These are phyloP conservation scores for Gamarada debralockiae DNA, from an alignment of 495 filamentous ascomycete genomes.

Conservation along the genomic window DNA sequence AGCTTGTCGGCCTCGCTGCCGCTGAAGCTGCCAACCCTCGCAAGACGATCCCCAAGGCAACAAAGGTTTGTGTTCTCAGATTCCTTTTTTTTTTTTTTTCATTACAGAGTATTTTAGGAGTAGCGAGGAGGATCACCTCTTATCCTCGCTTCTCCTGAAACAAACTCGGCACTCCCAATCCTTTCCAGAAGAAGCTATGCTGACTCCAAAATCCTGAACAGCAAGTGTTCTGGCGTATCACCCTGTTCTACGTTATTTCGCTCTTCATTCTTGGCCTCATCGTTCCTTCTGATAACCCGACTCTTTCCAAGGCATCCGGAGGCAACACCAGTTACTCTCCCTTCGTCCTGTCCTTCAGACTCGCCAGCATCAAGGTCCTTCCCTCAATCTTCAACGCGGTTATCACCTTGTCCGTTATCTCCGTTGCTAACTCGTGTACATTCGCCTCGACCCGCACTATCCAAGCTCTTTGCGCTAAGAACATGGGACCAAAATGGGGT, in stretches of 20 bases:
- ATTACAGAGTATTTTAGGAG: too few relatives aligned
- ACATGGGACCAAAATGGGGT: conserved; percentile 56
- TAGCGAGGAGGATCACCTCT: too few relatives aligned
- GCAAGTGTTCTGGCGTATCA: conserved; percentile 81
- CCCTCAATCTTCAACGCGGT: conserved; percentile 70
- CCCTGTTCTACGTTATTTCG: conserved; percentile 74
- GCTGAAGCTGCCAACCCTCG: conserved; percentile 77
- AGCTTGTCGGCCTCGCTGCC: conserved; percentile 70
- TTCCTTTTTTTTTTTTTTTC: too few relatives aligned
- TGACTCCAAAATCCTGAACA: too few relatives aligned
- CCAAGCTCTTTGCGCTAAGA: conserved; percentile 52
- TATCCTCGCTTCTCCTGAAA: too few relatives aligned
- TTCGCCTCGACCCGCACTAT: conserved; percentile 62
- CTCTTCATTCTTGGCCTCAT: conserved; percentile 59
- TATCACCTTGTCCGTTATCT: conserved; percentile 56
- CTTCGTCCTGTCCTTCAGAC: conserved; percentile 63
- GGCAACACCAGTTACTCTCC: conserved; percentile 55
- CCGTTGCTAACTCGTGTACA: conserved; percentile 60
- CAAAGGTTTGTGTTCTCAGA: too few relatives aligned
- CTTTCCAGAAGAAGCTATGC: too few relatives aligned
- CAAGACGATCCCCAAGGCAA: conserved; percentile 72
- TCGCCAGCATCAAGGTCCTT: conserved; percentile 61
- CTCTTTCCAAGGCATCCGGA: conserved; percentile 27
- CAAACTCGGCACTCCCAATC: too few relatives aligned
- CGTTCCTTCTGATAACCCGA: conserved; percentile 31